Percentiles rank a stretch among this genome's conserved stretches.
Evolutionary conservation across 306 rosid species (phyloP).

Genomic region (Gleditsia sinensis): DNA sequence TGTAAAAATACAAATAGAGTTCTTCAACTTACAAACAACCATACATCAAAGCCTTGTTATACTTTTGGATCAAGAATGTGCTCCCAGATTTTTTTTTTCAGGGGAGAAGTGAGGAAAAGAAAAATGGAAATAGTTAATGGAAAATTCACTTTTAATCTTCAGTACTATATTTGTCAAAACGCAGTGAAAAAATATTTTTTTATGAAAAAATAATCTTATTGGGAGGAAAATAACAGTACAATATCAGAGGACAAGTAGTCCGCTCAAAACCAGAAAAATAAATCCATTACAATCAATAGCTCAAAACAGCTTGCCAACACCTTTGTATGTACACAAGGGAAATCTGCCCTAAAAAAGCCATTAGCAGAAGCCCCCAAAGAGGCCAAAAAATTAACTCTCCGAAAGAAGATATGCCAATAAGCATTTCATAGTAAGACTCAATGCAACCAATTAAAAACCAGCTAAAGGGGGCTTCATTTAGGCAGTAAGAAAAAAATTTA

Average conservation of each 20-base stretch:
- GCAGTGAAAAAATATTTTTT: too few species aligned
- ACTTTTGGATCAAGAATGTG: background rate
- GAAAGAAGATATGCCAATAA: background rate
- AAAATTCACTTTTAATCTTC: background rate
- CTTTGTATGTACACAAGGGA: too few species aligned
- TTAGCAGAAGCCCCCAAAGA: background rate
- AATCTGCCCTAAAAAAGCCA: too few species aligned
- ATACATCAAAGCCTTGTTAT: too few species aligned
- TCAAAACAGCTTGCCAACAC: too few species aligned
- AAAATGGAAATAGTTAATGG: background rate
- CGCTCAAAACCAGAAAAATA: too few species aligned
- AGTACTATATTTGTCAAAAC: too few species aligned
- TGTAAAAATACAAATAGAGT: conserved; percentile 1
- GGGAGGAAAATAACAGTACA: too few species aligned
- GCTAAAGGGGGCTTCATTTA: background rate
- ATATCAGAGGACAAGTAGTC: too few species aligned
- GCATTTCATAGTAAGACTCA: background rate
- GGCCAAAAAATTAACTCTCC: background rate
- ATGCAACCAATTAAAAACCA: background rate
- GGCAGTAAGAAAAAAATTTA: background rate
- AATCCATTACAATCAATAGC: too few species aligned
- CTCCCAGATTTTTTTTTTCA: background rate
- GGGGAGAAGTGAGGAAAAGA: background rate
- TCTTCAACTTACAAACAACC: background rate
- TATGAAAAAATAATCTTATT: too few species aligned